Evolutionary conservation across 2,329 filamentous ascomycete species (phyloP).

Genomic region (Sporothrix brasiliensis): DNA sequence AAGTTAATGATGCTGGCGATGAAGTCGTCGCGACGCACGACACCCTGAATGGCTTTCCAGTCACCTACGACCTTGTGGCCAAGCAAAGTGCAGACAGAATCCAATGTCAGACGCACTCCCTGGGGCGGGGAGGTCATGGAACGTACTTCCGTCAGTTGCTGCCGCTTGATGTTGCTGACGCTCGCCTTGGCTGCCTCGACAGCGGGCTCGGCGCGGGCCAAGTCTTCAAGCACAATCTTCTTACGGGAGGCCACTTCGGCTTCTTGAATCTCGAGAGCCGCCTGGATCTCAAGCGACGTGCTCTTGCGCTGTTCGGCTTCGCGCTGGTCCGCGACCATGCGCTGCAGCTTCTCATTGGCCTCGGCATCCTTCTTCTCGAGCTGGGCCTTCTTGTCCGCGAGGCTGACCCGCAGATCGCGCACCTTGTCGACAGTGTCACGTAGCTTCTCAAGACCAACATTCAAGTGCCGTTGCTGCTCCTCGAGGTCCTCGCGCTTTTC

Average conservation of each 20-base stretch:
- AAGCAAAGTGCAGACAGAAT: conserved; percentile 93
- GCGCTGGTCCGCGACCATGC: conserved; percentile 94
- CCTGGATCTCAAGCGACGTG: conserved; percentile 85
- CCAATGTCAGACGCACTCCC: conserved; percentile 87
- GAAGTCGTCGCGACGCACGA: conserved; percentile 92
- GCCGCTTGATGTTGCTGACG: conserved; percentile 97
- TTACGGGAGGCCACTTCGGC: conserved; percentile 79
- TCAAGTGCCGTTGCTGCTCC: conserved; percentile 97
- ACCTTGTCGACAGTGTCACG: conserved; percentile 97
- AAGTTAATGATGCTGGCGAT: conserved; percentile 98
- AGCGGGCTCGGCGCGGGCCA: conserved; percentile 89
- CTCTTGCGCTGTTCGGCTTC: conserved; percentile 91
- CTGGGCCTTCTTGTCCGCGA: conserved; percentile 92
- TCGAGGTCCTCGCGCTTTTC: conserved; percentile 98
- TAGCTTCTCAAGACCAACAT: conserved; percentile 96
- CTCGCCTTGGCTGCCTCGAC: conserved; percentile 91
- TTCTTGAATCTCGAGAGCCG: conserved; percentile 84
- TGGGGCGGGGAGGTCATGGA: conserved; percentile 93
- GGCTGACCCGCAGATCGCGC: conserved; percentile 81
- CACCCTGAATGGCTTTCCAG: conserved; percentile 88
- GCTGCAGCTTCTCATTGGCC: conserved; percentile 94
- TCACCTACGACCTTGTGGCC: conserved; percentile 83
- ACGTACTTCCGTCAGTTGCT: conserved; percentile 94
- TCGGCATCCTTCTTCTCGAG: conserved; percentile 92
- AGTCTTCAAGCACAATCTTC: conserved; percentile 82